Base-by-base conservation (phyloP, 306 rosid species). In the Dalbergia oliveri region DNA sequence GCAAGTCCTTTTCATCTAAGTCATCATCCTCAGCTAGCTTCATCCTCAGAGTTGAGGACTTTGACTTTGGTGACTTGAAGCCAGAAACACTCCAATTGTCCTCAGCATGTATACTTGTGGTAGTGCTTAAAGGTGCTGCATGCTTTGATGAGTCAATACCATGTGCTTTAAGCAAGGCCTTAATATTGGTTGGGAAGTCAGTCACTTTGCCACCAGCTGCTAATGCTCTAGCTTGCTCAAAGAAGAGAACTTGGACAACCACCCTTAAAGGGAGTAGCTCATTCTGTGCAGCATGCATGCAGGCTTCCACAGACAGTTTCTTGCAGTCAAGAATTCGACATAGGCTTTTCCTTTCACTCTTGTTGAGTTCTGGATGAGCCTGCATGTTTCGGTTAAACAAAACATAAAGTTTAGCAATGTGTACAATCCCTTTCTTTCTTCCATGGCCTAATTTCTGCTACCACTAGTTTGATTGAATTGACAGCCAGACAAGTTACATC, bases 201-300 rank as follows among this genome's bases (percentile, higher is more conserved):
- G 90, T 77, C 10, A 93, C 91, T 88, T 90, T 93, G 45, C 97
- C 97, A 13, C 96, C 92, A 3, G 83, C 82, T 85, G 86, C 85
- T 16, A 97, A 88, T 1, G 97, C 92, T 80, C 97, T 67, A 35
- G 97, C 94, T 87, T 96, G 99, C 88, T 96, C 99, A 44, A 93
- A 96, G 91, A 96, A 96, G 56, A 96, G 97, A 78, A 96, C 99
- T 91, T 96, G 99, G 65, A 96, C 98, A 69, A 96, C 97, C 19
- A 96, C 97, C 57, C 99, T 84, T 37, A 96, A 76, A n/a, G 99
- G 99, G 5, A 96, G 96, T 8, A 91, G 86, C 81, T 96, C 99
- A 79, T 96, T 96, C 85, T 96, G 99, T 33, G 99, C 98, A 33
- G 99, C 99, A 85, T 96, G 98, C 94, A 96, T 93, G 88, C 99